A percentile compares a stretch with the other conserved stretches of the same genome.
These are phyloP conservation scores for Craterostigma plantagineum DNA, from an alignment of 257 asterid species.

Conservation along the genomic window DNA sequence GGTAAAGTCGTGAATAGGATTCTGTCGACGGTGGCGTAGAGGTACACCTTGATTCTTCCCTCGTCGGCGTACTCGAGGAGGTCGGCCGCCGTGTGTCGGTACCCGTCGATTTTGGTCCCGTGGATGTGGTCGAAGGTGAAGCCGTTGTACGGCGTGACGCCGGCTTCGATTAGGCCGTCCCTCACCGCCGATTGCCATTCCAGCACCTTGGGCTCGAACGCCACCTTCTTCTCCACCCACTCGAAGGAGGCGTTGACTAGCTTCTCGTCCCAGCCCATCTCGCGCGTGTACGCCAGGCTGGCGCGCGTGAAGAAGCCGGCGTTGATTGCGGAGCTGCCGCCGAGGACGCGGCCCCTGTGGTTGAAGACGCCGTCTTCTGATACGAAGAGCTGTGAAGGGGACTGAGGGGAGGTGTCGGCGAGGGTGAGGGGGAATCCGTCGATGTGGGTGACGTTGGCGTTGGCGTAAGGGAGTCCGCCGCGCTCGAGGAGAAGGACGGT, in stretches of 20 bases:
- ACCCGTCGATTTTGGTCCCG: slow-evolving; percentile 72
- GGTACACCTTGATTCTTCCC: slow-evolving; percentile 17
- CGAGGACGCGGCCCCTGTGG: slow-evolving; percentile 60
- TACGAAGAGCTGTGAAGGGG: slow-evolving; percentile 48
- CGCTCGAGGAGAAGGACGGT: slow-evolving; percentile 55
- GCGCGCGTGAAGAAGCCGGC: slow-evolving; percentile 77
- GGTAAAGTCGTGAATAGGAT: slow-evolving; percentile 21
- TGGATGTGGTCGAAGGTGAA: slow-evolving; percentile 33
- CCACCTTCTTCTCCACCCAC: slow-evolving; percentile 77
- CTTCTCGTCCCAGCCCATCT: slow-evolving; percentile 38
- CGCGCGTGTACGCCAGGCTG: slow-evolving; percentile 11
- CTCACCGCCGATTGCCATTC: slow-evolving; percentile 68
- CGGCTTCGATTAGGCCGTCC: slow-evolving; percentile 44
- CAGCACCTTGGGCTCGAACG: slow-evolving; percentile 23
- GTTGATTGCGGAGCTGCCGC: slow-evolving; percentile 67
- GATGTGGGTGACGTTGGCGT: slow-evolving; percentile 35
- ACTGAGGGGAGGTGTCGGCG: slow-evolving; percentile 27
- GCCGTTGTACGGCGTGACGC: slow-evolving; percentile 35
- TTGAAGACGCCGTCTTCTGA: slow-evolving; percentile 75
- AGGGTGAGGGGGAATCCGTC: slow-evolving; percentile 18
- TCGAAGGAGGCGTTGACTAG: slow-evolving; percentile 37
- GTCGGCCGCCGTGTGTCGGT: slow-evolving; percentile 72
- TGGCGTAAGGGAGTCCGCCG: slow-evolving; percentile 56
- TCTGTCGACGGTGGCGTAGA: slow-evolving; percentile 40
- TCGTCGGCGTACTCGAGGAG: slow-evolving; percentile 52